phyloP scores from a whole-genome alignment of 2,329 filamentous ascomycete species.

The Scleromitrula shiraiana region DNA sequence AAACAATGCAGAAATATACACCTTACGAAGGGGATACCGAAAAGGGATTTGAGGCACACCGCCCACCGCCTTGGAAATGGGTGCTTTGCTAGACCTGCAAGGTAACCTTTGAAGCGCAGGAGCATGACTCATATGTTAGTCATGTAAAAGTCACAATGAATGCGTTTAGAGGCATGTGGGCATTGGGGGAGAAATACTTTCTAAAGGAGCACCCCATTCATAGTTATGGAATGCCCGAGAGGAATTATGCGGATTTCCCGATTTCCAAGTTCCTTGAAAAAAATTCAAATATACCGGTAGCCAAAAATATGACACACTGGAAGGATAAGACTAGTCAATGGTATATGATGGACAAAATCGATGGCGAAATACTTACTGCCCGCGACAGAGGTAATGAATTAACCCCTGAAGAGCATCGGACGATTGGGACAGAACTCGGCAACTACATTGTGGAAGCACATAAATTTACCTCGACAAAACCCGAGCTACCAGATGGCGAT shows the following conservation, averaged over 20 bases:
- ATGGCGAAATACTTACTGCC: neutral
- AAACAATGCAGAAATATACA: too few species aligned
- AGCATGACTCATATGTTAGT: neutral
- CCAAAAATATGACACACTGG: neutral
- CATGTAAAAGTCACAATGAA: neutral
- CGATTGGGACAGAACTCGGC: neutral
- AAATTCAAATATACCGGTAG: neutral
- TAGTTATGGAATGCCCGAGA: rapidly evolving
- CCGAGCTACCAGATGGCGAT: neutral
- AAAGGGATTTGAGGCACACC: neutral
- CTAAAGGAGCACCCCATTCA: neutral
- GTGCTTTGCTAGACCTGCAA: neutral
- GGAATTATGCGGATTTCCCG: neutral
- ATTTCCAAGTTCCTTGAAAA: neutral
- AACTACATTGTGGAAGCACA: neutral
- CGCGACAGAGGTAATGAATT: rapidly evolving
- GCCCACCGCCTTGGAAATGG: neutral
- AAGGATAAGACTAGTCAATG: neutral
- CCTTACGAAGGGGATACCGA: neutral
- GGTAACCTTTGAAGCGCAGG: neutral
- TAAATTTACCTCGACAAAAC: conserved; percentile 1
- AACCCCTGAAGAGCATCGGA: neutral
- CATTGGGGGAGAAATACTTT: neutral
- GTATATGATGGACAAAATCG: neutral
- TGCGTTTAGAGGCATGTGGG: neutral